Percentiles rank a stretch among this genome's conserved stretches.
Evolutionary conservation across 2,329 filamentous ascomycete genomes (phyloP).

Genomic region (Coniochaeta sp.): DNA sequence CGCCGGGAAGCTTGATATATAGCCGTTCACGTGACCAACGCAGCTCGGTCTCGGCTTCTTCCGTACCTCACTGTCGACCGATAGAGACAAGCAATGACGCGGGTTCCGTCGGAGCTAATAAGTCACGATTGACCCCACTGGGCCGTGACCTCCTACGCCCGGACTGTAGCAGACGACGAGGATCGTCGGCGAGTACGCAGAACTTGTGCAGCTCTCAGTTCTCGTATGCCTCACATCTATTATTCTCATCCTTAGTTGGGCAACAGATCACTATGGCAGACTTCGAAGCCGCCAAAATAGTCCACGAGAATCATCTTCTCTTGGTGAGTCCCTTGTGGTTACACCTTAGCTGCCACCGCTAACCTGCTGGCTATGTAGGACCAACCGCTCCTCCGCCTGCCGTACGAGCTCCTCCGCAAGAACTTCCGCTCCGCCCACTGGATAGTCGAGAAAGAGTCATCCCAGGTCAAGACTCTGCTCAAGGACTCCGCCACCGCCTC

Average conservation of each 20-base stretch:
- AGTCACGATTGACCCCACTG: background rate
- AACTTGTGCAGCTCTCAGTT: background rate
- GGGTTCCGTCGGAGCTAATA: background rate
- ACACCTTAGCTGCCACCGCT: background rate
- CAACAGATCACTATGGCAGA: slow-evolving; percentile 41
- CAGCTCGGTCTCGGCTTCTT: background rate
- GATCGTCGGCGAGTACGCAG: background rate
- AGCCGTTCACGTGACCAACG: background rate
- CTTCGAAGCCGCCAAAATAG: slow-evolving; percentile 57
- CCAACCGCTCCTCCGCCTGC: slow-evolving; percentile 86
- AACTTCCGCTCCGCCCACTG: slow-evolving; percentile 86
- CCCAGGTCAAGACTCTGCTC: slow-evolving; percentile 51
- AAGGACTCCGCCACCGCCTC: slow-evolving; percentile 60
- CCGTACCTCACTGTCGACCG: background rate
- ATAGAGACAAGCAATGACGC: background rate
- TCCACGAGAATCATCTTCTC: slow-evolving; percentile 67
- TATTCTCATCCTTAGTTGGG: background rate
- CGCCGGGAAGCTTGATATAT: background rate
- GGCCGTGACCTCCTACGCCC: background rate
- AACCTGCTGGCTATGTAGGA: slow-evolving; percentile 47
- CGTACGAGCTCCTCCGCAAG: slow-evolving; percentile 85
- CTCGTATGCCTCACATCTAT: background rate
- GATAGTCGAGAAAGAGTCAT: slow-evolving; percentile 64
- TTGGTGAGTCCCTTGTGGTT: slow-evolving; percentile 41
- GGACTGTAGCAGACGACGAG: background rate